Percentiles rank a stretch among this genome's conserved stretches.
Conservation (phyloP, 2,329 filamentous ascomycete species). For the Xylaria sp. region DNA sequence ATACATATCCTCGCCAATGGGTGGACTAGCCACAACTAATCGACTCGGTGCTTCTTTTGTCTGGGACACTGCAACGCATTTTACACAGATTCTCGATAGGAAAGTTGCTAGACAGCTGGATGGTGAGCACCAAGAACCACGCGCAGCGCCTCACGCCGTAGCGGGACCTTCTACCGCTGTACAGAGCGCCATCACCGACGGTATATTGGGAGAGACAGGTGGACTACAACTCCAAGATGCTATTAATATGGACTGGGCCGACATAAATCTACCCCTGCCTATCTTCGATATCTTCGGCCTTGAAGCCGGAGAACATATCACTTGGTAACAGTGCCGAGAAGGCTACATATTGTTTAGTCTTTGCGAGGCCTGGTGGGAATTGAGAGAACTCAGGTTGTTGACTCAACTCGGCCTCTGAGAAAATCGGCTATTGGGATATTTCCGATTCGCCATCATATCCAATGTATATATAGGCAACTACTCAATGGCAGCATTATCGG, state of each 20-base stretch:
- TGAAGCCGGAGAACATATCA: constrained; percentile 27
- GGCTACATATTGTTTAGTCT: background rate
- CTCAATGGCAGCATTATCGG: background rate
- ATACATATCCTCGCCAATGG: constrained; percentile 13
- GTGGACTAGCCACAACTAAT: constrained; percentile 17
- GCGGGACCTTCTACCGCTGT: background rate
- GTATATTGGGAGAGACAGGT: background rate
- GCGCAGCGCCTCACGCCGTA: background rate
- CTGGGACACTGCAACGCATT: constrained; percentile 27
- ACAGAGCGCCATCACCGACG: background rate
- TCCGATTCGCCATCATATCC: too few species aligned
- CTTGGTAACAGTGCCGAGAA: background rate
- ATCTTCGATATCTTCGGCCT: constrained; percentile 30
- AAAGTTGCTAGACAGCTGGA: background rate
- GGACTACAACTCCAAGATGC: constrained; percentile 16
- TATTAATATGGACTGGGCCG: constrained; percentile 25
- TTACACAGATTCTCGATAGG: background rate
- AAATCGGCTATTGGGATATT: background rate
- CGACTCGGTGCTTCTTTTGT: constrained; percentile 35
- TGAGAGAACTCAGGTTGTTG: background rate
- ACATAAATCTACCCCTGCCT: constrained; percentile 22
- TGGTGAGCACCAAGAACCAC: background rate
- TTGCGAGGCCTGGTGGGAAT: background rate
- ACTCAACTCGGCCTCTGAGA: background rate
- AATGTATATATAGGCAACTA: background rate